A percentile compares a stretch with the other conserved stretches of the same genome.
These are phyloP conservation scores for Apodospora peruviana DNA, from an alignment of 495 filamentous ascomycete species.

Conservation along the genomic window DNA sequence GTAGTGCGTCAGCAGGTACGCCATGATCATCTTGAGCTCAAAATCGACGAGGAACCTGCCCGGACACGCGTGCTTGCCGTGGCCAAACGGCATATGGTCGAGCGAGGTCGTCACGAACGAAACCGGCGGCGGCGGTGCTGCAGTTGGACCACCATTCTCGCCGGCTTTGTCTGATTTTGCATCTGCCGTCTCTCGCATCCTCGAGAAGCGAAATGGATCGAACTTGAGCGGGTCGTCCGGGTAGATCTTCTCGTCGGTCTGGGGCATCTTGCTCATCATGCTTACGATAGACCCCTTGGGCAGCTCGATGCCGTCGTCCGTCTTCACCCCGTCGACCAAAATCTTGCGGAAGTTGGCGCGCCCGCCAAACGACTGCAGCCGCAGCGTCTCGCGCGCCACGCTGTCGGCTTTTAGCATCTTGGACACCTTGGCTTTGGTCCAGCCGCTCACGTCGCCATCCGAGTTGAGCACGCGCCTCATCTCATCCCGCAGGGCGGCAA, in stretches of 20 bases:
- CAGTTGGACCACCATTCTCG: no score
- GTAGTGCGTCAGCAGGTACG: constrained; percentile 31
- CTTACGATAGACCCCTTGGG: not conserved
- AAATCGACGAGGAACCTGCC: constrained; percentile 38
- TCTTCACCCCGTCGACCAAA: constrained; percentile 14
- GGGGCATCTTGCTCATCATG: not conserved
- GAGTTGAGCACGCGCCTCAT: constrained; percentile 4
- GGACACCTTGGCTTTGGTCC: constrained; percentile 28
- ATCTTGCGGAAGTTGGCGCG: constrained; percentile 29
- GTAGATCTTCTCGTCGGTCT: not conserved
- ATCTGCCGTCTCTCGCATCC: constrained; percentile 2
- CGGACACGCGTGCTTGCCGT: constrained; percentile 41
- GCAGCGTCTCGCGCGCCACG: constrained; percentile 35
- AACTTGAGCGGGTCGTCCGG: not conserved
- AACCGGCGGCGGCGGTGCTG: not conserved
- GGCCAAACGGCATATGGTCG: constrained; percentile 31
- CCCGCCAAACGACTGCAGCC: constrained; percentile 27
- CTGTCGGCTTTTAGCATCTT: constrained; percentile 34
- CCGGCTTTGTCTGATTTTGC: not conserved
- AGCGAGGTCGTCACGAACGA: not conserved
- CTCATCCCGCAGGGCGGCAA: constrained; percentile 30
- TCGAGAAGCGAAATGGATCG: not conserved
- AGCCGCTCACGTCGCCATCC: constrained; percentile 11
- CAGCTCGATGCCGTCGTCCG: constrained; percentile 5
- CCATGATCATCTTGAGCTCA: constrained; percentile 36